Evolutionary conservation across 164 flowering plant genomes (phyloP).

Genomic region (Brasenia schreberi): DNA sequence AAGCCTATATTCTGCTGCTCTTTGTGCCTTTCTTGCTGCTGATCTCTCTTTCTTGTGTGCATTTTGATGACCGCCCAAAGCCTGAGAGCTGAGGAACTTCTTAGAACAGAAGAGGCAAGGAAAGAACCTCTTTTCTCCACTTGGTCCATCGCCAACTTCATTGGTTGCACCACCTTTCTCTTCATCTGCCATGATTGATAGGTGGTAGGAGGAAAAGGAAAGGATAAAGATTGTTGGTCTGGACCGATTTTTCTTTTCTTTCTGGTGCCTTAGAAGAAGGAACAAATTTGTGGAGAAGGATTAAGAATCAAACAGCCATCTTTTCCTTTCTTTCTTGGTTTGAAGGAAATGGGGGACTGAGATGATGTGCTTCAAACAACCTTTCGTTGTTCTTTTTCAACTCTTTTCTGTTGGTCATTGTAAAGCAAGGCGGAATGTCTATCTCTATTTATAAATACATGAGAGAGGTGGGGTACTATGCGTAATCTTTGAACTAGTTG

Average conservation of each 20-base stretch:
- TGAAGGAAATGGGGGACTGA: background rate
- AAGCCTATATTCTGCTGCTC: conserved; percentile 22
- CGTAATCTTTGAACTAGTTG: background rate
- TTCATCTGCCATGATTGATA: conserved; percentile 5
- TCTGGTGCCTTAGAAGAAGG: background rate
- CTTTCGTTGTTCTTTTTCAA: background rate
- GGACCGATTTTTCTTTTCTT: background rate
- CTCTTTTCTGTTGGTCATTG: background rate
- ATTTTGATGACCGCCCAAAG: conserved; percentile 89
- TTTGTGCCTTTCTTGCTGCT: conserved; percentile 63
- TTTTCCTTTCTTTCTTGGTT: background rate
- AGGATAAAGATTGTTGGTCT: background rate
- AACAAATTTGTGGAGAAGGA: background rate
- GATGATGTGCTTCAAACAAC: background rate
- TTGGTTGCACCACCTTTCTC: background rate
- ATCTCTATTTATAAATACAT: background rate
- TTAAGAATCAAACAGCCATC: background rate
- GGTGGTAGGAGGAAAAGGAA: background rate
- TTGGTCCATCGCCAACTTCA: conserved; percentile 7
- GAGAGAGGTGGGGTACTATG: background rate
- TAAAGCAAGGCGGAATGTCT: background rate
- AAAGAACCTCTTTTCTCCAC: conserved; percentile 35
- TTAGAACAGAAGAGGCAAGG: conserved; percentile 76
- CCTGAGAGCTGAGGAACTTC: conserved; percentile 87
- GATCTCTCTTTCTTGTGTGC: conserved; percentile 87